These are phyloP conservation scores for Mycena leptocephala DNA, from an alignment of 768 basidiomycete genomes.

Conservation along the genomic window DNA sequence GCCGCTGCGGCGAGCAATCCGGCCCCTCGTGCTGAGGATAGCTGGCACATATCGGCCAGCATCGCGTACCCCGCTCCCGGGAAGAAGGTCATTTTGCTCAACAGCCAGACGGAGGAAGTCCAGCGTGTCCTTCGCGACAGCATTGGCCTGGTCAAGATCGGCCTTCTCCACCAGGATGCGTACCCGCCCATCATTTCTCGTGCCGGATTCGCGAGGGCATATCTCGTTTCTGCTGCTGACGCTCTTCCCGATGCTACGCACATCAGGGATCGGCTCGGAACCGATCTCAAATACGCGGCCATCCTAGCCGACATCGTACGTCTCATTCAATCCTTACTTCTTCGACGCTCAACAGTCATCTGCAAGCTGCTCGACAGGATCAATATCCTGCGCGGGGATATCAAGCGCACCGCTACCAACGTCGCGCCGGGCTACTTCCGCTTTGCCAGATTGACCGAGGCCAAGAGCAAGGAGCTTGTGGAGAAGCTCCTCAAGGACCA, in stretches of 20 bases:
- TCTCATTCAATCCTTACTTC: neutral
- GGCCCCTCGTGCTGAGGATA: neutral
- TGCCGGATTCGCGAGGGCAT: neutral
- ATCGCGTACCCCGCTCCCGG: neutral
- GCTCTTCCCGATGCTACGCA: neutral
- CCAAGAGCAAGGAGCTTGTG: neutral
- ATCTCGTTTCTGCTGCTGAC: neutral
- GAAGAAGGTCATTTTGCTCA: neutral
- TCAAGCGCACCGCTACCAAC: neutral
- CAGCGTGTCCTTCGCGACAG: neutral
- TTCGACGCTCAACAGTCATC: neutral
- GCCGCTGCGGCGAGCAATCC: neutral
- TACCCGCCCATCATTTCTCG: constrained; percentile 6
- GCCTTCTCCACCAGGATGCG: neutral
- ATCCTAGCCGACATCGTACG: constrained; percentile 6
- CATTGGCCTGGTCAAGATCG: neutral
- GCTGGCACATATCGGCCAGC: neutral
- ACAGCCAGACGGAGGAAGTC: neutral
- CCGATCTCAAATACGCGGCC: neutral
- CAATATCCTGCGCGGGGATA: constrained; percentile 14
- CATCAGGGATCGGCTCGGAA: neutral
- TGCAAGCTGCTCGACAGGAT: constrained; percentile 3
- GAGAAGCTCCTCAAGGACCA: neutral
- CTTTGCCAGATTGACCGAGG: neutral
- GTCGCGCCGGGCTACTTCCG: neutral